A percentile compares a stretch with the other conserved stretches of the same genome.
These are phyloP conservation scores for Helicocarpus griseus DNA, from an alignment of 2,329 filamentous ascomycete species.

Conservation along the genomic window DNA sequence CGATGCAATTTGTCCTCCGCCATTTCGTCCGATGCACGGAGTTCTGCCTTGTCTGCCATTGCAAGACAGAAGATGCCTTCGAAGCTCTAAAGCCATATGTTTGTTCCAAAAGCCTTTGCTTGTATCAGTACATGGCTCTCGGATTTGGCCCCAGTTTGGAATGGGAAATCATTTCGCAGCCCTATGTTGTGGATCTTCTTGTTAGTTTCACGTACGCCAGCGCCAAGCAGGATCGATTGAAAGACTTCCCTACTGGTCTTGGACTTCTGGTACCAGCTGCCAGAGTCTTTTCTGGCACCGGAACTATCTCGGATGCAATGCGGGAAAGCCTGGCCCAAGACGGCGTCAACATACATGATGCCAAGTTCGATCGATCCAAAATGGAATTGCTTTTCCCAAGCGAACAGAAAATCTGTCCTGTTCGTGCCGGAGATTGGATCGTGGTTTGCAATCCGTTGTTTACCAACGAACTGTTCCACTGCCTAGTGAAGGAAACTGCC, in stretches of 20 bases:
- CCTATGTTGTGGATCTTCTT: conserved; percentile 74
- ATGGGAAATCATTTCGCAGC: conserved; percentile 69
- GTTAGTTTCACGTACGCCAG: conserved; percentile 69
- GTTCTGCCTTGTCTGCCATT: conserved; percentile 80
- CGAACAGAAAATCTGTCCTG: conserved; percentile 16
- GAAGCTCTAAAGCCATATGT: conserved; percentile 52
- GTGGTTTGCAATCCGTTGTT: conserved; percentile 20
- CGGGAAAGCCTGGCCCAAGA: neutral
- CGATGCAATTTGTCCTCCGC: conserved; percentile 66
- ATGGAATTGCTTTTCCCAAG: conserved; percentile 36
- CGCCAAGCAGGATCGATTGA: conserved; percentile 33
- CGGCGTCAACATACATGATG: conserved; percentile 5
- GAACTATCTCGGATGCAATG: neutral
- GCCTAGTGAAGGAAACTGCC: conserved; percentile 39
- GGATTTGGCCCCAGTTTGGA: conserved; percentile 79
- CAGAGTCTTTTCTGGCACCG: neutral
- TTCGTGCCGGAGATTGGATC: conserved; percentile 47
- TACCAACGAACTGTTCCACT: conserved; percentile 34
- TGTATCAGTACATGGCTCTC: conserved; percentile 82
- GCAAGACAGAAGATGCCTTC: conserved; percentile 53
- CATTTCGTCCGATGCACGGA: conserved; percentile 73
- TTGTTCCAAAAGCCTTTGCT: conserved; percentile 63
- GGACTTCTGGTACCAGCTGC: conserved; percentile 28
- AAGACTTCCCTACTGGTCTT: conserved; percentile 49
- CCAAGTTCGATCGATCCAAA: conserved; percentile 25